Conservation (phyloP, 352 stramenopile genomes). For the Pythium guiyangense region DNA sequence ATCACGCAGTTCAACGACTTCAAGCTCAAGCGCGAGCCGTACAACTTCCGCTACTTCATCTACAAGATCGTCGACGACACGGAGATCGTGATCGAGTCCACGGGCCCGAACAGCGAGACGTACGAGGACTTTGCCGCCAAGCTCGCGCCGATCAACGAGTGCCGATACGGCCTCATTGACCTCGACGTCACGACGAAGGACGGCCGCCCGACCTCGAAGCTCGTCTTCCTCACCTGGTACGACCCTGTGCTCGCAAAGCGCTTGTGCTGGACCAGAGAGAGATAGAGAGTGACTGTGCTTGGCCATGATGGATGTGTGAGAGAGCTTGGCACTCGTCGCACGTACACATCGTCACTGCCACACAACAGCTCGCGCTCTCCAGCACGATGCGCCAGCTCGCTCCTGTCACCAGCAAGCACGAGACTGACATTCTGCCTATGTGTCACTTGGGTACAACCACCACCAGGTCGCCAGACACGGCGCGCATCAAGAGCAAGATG, state of each 20-base stretch:
- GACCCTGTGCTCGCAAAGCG: conserved; percentile 1
- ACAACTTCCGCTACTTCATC: conserved; percentile 95
- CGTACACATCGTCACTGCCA: background rate
- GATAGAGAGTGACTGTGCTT: too few species aligned
- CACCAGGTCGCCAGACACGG: conserved; percentile 88
- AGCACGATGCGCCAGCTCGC: too few species aligned
- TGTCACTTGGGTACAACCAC: background rate
- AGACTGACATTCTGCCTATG: background rate
- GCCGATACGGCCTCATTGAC: conserved; percentile 88
- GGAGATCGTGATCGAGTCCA: conserved; percentile 92
- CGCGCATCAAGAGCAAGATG: conserved; percentile 94
- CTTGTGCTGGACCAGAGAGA: too few species aligned
- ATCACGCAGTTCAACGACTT: conserved; percentile 93
- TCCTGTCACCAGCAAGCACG: too few species aligned
- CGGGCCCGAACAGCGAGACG: conserved; percentile 62
- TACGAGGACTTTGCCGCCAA: conserved; percentile 88
- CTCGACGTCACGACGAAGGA: conserved; percentile 88
- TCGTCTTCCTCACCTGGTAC: conserved; percentile 91
- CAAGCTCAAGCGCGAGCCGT: conserved; percentile 91
- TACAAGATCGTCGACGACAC: conserved; percentile 93
- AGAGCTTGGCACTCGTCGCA: background rate
- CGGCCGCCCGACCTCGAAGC: conserved; percentile 85
- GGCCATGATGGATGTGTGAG: background rate
- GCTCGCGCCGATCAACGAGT: conserved; percentile 75
- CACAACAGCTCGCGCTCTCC: background rate